A percentile compares a stretch with the other conserved stretches of the same genome.
Conservation (phyloP, 2,329 filamentous ascomycete species). For the Aspergillus pseudonomiae region DNA sequence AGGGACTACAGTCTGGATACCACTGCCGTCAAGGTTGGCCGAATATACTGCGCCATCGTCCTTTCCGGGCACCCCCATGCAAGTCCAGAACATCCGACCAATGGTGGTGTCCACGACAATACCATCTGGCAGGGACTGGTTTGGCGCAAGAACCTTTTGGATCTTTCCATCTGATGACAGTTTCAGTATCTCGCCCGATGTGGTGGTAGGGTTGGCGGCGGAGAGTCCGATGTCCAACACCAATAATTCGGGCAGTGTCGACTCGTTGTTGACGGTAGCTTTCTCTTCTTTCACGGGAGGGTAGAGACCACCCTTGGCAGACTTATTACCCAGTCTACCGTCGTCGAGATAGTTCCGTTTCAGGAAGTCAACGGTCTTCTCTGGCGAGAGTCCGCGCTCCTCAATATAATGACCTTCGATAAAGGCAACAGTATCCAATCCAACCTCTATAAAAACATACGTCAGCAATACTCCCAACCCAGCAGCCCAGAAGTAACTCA, state of each 20-base stretch:
- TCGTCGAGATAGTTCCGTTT: constrained; percentile 49
- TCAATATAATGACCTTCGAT: constrained; percentile 58
- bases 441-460: constrained; percentile 37
- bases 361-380: constrained; percentile 51
- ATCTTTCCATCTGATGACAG: constrained; percentile 21
- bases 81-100: constrained; percentile 54
- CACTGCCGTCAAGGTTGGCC: constrained; percentile 54
- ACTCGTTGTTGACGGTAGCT: constrained; percentile 2
- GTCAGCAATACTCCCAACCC: too few species aligned
- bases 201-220: constrained; percentile 12
- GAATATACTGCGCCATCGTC: constrained; percentile 50
- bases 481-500: constrained; percentile 17
- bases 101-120: constrained; percentile 41
- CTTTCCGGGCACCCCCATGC: constrained; percentile 49
- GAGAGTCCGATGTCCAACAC: constrained; percentile 31
- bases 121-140: constrained; percentile 47
- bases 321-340: constrained; percentile 53
- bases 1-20: constrained; percentile 49
- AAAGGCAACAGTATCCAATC: constrained; percentile 56
- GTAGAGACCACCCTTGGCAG: constrained; percentile 45
- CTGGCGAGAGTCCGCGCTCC: constrained; percentile 48
- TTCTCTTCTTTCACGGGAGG: not conserved
- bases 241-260: constrained; percentile 14
- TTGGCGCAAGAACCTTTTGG: constrained; percentile 16
- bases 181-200: constrained; percentile 24